Evolutionary conservation across 179 eudicot species (phyloP).

Genomic region (Spergularia azorica): DNA sequence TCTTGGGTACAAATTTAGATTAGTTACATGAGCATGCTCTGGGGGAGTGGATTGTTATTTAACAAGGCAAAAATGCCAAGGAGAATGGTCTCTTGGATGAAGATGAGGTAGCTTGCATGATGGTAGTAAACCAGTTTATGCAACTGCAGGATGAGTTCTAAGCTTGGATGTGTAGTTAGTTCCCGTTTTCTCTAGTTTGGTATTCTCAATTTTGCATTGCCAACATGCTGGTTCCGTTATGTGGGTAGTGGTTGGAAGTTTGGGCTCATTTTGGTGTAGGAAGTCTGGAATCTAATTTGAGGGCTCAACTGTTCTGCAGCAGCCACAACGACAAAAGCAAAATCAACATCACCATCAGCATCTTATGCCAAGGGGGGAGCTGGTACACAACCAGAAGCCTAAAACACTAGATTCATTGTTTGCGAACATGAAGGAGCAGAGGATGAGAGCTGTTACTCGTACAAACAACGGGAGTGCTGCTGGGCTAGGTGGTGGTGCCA

Average conservation of each 20-base stretch:
- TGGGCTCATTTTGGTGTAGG: background rate
- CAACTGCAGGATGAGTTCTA: background rate
- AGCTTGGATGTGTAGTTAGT: background rate
- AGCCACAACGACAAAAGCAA: constrained; percentile 5
- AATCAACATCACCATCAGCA: constrained; percentile 15
- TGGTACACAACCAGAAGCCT: constrained; percentile 47
- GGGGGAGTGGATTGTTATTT: background rate
- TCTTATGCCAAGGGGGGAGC: constrained; percentile 34
- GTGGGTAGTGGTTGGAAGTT: background rate
- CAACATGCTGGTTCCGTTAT: background rate
- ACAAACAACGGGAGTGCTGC: constrained; percentile 41
- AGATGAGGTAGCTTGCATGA: background rate
- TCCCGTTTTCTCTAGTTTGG: background rate
- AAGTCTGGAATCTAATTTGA: constrained; percentile 5
- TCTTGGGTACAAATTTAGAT: background rate
- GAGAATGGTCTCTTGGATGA: background rate
- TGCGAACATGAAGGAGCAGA: constrained; percentile 93
- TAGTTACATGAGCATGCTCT: background rate
- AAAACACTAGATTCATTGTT: constrained; percentile 84
- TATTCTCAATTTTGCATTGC: background rate
- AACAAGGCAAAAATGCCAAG: no score
- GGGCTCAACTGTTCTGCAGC: background rate
- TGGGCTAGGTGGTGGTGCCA: constrained; percentile 34
- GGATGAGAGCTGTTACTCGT: constrained; percentile 53
- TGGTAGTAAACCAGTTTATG: background rate